Base-by-base conservation (phyloP, 1,284 basidiomycete genomes). In the Exobasidium rhododendri region DNA sequence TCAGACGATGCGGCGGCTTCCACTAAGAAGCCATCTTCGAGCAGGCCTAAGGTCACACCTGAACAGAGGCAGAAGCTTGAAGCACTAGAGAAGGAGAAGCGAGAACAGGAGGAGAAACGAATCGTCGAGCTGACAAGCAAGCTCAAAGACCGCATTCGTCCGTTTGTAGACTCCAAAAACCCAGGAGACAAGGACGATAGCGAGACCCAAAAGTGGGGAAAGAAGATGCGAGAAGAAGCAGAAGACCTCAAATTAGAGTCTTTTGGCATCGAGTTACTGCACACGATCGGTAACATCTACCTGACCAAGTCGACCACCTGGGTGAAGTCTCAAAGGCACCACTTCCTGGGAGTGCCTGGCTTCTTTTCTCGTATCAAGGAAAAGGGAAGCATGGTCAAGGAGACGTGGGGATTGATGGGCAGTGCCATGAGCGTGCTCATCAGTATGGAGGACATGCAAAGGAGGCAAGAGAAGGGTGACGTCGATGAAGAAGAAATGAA, bases 221-320 rank as follows among this genome's bases (percentile, higher is more conserved):
- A 84, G 58, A 87, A 85, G 80, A 91, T 97, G 81, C 85, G 82
- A 76, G 83, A 86, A 49, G 96, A 99, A 81, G 92, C 92, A 1
- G 92, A 97, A 68, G 96, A 99, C 82, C 81, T 99, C 75, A 98
- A 97, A 83, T 82, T 97, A 62, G 96, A 99, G 83, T 94, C 92
- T 69, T 99, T 99, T 80, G 96, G 96, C 61, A 88, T 98, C 46
- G 94, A 97, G 86, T 88, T 94, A 7, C 69, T 80, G 47, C 74
- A 77, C 61, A 71, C 77, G 40, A 80, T 80, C 63, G 79, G 79
- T 47, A 88, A 85, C 61, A 87, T 97, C 35, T 98, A 97, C 80
- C 88, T 92, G 74, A 90, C 89, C 83, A 97, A 97, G 82, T 90
- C 91, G 2, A 87, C 90, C 40, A 91, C 91, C 51, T 96, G 88